Percentiles rank a stretch among this genome's conserved stretches.
phyloP scores from a whole-genome alignment of 78 protist species.

The Tieghemostelium lacteum region DNA sequence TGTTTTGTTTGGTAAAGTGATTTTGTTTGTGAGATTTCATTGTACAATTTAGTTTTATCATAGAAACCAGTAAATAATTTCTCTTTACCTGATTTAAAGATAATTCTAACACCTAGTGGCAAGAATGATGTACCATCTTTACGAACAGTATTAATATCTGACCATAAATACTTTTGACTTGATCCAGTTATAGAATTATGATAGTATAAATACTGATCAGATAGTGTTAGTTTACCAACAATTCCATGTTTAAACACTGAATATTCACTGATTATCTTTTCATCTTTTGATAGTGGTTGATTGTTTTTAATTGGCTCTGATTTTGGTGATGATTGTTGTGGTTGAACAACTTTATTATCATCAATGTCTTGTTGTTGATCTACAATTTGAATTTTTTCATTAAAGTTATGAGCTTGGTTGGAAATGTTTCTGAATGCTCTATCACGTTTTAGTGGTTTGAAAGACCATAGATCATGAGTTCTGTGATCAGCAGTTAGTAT shows the following conservation, averaged over 20 bases:
- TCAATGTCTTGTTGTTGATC: neutral
- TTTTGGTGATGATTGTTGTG: neutral
- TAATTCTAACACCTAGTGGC: neutral
- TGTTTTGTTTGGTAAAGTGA: neutral
- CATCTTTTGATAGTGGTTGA: neutral
- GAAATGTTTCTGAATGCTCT: neutral
- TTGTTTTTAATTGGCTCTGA: neutral
- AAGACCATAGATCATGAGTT: conserved; percentile 12
- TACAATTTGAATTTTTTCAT: conserved; percentile 5
- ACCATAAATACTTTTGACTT: conserved; percentile 1
- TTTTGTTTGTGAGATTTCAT: neutral
- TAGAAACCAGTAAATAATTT: neutral
- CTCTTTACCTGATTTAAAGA: neutral
- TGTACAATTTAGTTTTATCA: neutral
- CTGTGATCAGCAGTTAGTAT: neutral
- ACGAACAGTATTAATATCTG: neutral
- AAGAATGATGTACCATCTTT: neutral
- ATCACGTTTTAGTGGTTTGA: neutral
- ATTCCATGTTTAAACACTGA: conserved; percentile 2
- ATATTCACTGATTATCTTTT: neutral
- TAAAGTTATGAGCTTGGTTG: neutral
- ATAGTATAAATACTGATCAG: conserved; percentile 20
- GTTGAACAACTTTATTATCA: conserved; percentile 1
- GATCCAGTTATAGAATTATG: conserved; percentile 23
- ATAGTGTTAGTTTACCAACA: neutral